These are phyloP conservation scores for Vachellia pachyceras DNA, from an alignment of 306 rosid genomes.

Conservation along the genomic window DNA sequence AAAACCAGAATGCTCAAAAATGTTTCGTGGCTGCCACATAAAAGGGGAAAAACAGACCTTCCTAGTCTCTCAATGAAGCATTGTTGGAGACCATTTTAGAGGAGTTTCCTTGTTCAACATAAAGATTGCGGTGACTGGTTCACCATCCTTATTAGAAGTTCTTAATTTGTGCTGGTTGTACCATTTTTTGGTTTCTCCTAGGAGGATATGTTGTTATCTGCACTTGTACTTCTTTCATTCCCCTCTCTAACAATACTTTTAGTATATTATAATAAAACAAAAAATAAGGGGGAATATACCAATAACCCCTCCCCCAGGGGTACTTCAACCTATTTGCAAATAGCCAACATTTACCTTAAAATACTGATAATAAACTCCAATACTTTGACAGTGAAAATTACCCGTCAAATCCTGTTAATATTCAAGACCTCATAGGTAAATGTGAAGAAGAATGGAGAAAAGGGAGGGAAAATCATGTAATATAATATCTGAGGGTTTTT, in stretches of 20 bases:
- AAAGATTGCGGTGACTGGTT: not conserved
- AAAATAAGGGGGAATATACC: not conserved
- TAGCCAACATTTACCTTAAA: not conserved
- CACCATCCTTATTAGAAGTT: not conserved
- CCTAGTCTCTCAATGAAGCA: not conserved
- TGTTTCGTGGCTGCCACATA: not conserved
- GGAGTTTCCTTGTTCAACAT: not conserved
- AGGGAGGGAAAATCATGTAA: not conserved
- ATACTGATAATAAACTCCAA: not conserved
- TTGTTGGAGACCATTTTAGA: not conserved
- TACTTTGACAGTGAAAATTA: not conserved
- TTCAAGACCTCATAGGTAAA: not conserved
- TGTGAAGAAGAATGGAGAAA: not conserved
- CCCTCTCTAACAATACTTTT: not conserved
- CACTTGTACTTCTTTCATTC: not conserved
- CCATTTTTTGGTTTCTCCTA: not conserved
- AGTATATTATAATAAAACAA: not conserved
- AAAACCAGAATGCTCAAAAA: not conserved
- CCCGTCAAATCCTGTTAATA: not conserved
- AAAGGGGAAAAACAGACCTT: not conserved
- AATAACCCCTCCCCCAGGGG: not conserved
- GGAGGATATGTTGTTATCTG: not conserved
- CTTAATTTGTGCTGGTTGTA: not conserved
- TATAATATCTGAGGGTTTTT: not conserved
- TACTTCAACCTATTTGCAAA: not conserved